Percentiles rank a stretch among this genome's conserved stretches.
Conservation (phyloP, 352 stramenopile species). For the Globisporangium heterothallicum region DNA sequence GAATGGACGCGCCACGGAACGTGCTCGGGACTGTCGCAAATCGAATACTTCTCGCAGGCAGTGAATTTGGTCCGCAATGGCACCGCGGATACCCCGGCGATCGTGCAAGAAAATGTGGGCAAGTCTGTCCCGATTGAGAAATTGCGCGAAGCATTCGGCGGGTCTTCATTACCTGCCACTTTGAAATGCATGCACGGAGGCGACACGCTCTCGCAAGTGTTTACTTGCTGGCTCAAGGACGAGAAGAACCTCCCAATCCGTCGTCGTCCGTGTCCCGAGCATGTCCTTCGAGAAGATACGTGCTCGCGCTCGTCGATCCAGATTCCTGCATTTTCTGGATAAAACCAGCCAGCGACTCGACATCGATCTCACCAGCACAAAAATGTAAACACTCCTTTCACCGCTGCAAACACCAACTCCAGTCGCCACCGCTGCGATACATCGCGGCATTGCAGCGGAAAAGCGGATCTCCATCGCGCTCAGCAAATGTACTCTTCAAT, state of each 20-base stretch:
- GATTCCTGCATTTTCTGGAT: conserved; percentile 51
- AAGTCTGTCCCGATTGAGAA: conserved; percentile 34
- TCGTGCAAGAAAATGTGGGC: conserved; percentile 61
- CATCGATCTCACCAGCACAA: too few species aligned
- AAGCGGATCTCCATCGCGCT: too few species aligned
- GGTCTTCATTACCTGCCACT: conserved; percentile 11
- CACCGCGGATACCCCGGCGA: conserved; percentile 49
- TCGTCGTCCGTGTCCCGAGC: conserved; percentile 44
- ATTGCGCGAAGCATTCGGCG: conserved; percentile 41
- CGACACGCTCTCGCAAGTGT: conserved; percentile 62
- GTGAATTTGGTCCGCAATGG: conserved; percentile 78
- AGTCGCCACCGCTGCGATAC: too few species aligned
- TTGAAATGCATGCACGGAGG: conserved; percentile 31
- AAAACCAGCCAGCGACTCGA: too few species aligned
- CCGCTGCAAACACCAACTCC: too few species aligned
- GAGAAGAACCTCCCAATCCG: conserved; percentile 36
- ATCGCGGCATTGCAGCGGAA: too few species aligned
- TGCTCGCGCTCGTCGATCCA: conserved; percentile 42
- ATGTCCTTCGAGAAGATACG: conserved; percentile 71
- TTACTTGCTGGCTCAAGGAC: conserved; percentile 81
- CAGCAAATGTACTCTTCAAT: too few species aligned
- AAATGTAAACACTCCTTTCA: too few species aligned
- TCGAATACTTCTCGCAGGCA: conserved; percentile 80
- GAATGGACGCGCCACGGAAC: conserved; percentile 93
- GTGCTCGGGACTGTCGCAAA: conserved; percentile 83